Evolutionary conservation across 352 stramenopile genomes (phyloP).

Genomic region (Phytophthora melonis): DNA sequence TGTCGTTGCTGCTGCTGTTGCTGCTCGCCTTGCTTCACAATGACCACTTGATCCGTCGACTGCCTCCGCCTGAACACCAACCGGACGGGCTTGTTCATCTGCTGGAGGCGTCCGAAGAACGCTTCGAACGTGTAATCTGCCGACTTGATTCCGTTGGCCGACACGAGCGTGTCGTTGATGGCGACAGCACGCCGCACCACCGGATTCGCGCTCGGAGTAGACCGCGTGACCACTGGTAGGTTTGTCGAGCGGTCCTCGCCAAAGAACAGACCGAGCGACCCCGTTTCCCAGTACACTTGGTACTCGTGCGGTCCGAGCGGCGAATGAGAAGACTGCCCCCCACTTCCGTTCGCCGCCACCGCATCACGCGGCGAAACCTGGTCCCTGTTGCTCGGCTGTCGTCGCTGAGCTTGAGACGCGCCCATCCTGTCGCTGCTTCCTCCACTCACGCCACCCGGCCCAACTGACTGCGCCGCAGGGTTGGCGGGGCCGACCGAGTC

Average conservation of each 20-base stretch:
- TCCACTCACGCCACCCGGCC: conserved; percentile 13
- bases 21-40: conserved; percentile 45
- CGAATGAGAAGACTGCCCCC: conserved; percentile 14
- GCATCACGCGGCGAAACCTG: conserved; percentile 53
- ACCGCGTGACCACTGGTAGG: conserved; percentile 82
- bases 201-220: conserved; percentile 70
- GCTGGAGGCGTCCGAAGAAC: conserved; percentile 83
- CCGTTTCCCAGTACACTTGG: conserved; percentile 85
- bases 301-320: conserved; percentile 52
- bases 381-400: conserved; percentile 33
- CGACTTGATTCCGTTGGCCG: conserved; percentile 77
- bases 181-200: conserved; percentile 76
- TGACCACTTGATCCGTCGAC: conserved; percentile 39
- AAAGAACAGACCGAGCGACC: conserved; percentile 86
- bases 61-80: conserved; percentile 71
- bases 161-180: conserved; percentile 82
- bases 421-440: conserved; percentile 22
- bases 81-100: conserved; percentile 88
- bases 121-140: conserved; percentile 80
- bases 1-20: conserved; percentile 38
- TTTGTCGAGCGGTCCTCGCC: conserved; percentile 75
- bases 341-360: conserved; percentile 7
- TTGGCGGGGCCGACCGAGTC: conserved; percentile 38
- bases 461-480: conserved; percentile 15
- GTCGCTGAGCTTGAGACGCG: conserved; percentile 24